These are phyloP conservation scores for Trametes polyzona DNA, from an alignment of 1,284 basidiomycete genomes.

Conservation along the genomic window DNA sequence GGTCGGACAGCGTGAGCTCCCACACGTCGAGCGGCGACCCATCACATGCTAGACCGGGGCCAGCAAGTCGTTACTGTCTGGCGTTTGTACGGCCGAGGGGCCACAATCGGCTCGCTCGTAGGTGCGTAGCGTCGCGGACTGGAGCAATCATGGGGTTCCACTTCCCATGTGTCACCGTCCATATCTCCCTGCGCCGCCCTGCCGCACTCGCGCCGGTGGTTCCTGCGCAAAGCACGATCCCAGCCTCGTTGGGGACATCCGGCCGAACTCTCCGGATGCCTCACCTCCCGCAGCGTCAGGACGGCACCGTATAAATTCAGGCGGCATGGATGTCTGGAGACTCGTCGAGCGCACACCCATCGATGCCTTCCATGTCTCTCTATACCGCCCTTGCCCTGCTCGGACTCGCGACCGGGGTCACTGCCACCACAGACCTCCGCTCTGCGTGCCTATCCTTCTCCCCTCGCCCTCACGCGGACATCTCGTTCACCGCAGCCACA, in stretches of 20 bases:
- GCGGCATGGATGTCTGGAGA: not conserved
- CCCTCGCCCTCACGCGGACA: not conserved
- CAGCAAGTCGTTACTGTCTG: not conserved
- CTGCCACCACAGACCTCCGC: not conserved
- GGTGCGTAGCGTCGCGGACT: not conserved
- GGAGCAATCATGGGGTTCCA: slow-evolving; percentile 5
- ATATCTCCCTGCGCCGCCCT: not conserved
- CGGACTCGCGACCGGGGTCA: slow-evolving; percentile 3
- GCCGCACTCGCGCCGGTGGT: slow-evolving; percentile 4
- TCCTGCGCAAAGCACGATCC: not conserved
- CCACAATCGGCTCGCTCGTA: not conserved
- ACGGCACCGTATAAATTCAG: slow-evolving; percentile 8
- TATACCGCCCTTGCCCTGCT: slow-evolving; percentile 3
- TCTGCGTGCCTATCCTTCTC: slow-evolving; percentile 13
- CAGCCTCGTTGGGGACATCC: not conserved
- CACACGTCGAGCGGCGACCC: not conserved
- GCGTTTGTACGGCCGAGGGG: not conserved
- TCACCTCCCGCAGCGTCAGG: not conserved
- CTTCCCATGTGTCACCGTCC: not conserved
- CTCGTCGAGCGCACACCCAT: not conserved
- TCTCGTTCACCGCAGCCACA: slow-evolving; percentile 15
- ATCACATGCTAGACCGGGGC: not conserved
- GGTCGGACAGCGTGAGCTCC: not conserved
- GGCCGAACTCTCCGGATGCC: not conserved
- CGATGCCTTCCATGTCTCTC: not conserved